Conservation (phyloP, 768 basidiomycete genomes). For the Rhodotorula sphaerocarpa region DNA sequence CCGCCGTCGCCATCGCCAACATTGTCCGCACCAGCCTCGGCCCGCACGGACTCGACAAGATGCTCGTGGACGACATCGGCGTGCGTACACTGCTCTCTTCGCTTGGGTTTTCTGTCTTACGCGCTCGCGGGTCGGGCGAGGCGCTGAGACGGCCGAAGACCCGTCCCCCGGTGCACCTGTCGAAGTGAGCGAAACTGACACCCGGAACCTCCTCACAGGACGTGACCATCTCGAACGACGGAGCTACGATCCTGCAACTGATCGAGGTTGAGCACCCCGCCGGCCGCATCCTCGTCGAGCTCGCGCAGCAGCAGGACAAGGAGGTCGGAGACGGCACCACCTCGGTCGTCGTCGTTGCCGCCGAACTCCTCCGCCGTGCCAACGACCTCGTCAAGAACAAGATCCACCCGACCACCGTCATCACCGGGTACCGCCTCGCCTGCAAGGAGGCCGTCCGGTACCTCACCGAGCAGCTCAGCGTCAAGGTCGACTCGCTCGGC, state of each 20-base stretch:
- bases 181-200: too few relatives aligned
- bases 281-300: conserved; percentile 92
- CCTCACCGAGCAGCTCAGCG: conserved; percentile 92
- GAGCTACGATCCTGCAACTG: conserved; percentile 92
- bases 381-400: conserved; percentile 97
- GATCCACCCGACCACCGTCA: conserved; percentile 98
- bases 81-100: conserved; percentile 56
- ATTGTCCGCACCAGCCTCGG: conserved; percentile 93
- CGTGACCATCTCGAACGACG: conserved; percentile 99
- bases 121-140: conserved; percentile 8
- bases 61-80: conserved; percentile 76
- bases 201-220: conserved; percentile 53
- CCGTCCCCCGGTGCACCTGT: too few relatives aligned
- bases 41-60: conserved; percentile 88
- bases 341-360: conserved; percentile 93
- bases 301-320: conserved; percentile 91
- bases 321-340: conserved; percentile 99
- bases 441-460: conserved; percentile 96
- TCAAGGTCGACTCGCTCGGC: conserved; percentile 87
- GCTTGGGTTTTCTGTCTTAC: conserved; percentile 14
- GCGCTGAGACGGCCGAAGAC: background rate
- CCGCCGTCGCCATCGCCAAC: conserved; percentile 92
- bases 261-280: conserved; percentile 94
- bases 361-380: conserved; percentile 89
- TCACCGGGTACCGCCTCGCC: conserved; percentile 93